Conservation (phyloP, 2,329 filamentous ascomycete species). For the Diaporthe citri region DNA sequence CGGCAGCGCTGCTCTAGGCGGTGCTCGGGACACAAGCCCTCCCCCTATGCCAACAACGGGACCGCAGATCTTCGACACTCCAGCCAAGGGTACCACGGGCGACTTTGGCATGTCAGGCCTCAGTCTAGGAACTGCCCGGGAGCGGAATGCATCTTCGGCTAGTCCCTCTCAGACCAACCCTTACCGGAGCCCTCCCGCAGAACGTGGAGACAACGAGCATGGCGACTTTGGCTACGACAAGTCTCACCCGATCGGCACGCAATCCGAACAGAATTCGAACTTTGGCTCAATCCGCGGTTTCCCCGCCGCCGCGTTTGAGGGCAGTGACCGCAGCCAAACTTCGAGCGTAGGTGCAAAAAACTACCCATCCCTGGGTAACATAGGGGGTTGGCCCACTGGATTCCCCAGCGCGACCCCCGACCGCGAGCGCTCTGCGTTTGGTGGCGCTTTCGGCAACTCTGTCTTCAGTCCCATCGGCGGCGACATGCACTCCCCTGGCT, state of each 20-base stretch:
- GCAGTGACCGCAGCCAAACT: constrained; percentile 91
- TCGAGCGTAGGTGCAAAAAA: constrained; percentile 87
- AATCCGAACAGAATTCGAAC: constrained; percentile 56
- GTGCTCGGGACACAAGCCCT: constrained; percentile 76
- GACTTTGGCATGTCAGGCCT: constrained; percentile 75
- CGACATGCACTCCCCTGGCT: constrained; percentile 81
- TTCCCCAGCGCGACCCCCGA: constrained; percentile 76
- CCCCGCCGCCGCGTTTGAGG: constrained; percentile 66
- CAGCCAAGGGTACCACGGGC: constrained; percentile 64
- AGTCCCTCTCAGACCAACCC: constrained; percentile 97
- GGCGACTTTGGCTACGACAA: constrained; percentile 67
- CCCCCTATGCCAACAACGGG: constrained; percentile 48
- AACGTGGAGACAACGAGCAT: constrained; percentile 67
- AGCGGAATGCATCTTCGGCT: constrained; percentile 75
- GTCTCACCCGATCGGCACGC: constrained; percentile 57
- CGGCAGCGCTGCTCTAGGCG: constrained; percentile 80
- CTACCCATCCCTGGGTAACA: constrained; percentile 72
- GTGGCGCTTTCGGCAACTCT: constrained; percentile 79
- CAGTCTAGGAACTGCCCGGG: constrained; percentile 68
- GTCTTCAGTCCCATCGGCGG: constrained; percentile 79
- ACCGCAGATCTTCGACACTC: constrained; percentile 62
- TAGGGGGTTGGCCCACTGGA: constrained; percentile 71
- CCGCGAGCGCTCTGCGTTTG: constrained; percentile 69
- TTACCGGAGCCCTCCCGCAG: constrained; percentile 89
- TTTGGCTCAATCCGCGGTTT: constrained; percentile 71